These are phyloP conservation scores for Euphorbia peplus DNA, from an alignment of 345 rosid genomes.

Conservation along the genomic window DNA sequence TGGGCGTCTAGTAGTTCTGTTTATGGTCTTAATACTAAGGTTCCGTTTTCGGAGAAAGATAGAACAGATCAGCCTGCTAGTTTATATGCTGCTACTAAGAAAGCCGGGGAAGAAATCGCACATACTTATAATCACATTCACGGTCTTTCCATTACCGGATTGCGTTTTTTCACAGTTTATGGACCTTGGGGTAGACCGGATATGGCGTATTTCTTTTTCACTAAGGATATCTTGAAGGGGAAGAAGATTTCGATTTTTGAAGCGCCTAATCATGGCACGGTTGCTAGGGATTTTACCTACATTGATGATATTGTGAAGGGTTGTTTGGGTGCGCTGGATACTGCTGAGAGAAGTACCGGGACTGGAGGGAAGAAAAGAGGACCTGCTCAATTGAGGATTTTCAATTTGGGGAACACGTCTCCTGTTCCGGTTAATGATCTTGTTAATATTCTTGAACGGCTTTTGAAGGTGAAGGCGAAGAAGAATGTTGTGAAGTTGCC, in stretches of 20 bases:
- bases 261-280: constrained; percentile 60
- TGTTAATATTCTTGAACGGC: constrained; percentile 76
- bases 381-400: constrained; percentile 83
- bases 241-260: constrained; percentile 69
- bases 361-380: constrained; percentile 88
- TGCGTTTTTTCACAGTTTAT: constrained; percentile 82
- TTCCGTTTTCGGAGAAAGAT: constrained; percentile 84
- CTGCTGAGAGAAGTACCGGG: constrained; percentile 92
- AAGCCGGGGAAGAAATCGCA: constrained; percentile 92
- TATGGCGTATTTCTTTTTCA: constrained; percentile 93
- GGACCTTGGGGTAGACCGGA: constrained; percentile 98
- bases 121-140: constrained; percentile 91
- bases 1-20: constrained; percentile 94
- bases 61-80: constrained; percentile 96
- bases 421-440: constrained; percentile 86
- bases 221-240: constrained; percentile 68
- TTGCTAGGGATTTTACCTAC: constrained; percentile 92
- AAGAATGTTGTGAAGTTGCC: constrained; percentile 81
- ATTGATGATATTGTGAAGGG: constrained; percentile 94
- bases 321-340: constrained; percentile 75
- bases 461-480: constrained; percentile 80
- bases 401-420: constrained; percentile 87
- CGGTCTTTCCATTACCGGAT: constrained; percentile 77
- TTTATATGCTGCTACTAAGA: constrained; percentile 85
- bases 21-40: constrained; percentile 78